Evolutionary conservation across 129 eudicot genomes (phyloP).

Genomic region (Lonicera japonica): DNA sequence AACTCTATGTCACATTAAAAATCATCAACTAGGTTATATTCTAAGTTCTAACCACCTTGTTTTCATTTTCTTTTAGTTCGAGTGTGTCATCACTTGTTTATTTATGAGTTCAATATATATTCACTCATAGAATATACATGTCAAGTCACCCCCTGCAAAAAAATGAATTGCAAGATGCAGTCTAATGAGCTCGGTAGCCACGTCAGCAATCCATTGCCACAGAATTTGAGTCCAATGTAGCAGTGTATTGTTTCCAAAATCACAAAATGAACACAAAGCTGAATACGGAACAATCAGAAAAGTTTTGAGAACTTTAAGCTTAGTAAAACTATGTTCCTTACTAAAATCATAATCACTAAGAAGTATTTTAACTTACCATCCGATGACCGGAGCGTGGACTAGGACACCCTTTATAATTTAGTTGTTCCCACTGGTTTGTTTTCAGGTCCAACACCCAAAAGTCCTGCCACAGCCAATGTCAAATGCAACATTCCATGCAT

Average conservation of each 20-base stretch:
- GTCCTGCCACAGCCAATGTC: slow-evolving; percentile 42
- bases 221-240: neutral
- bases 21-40: neutral
- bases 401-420: slow-evolving; percentile 95
- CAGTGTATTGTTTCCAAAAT: neutral
- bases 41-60: neutral
- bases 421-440: slow-evolving; percentile 97
- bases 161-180: neutral
- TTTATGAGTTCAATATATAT: no score
- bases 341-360: neutral
- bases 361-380: slow-evolving; percentile 49
- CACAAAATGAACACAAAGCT: neutral
- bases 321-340: neutral
- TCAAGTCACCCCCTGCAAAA: neutral
- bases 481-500: slow-evolving; percentile 2
- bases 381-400: slow-evolving; percentile 99
- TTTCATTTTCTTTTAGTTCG: neutral
- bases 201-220: neutral
- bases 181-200: neutral
- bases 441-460: slow-evolving; percentile 92
- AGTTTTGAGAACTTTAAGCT: neutral
- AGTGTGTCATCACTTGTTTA: neutral
- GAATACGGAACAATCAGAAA: neutral
- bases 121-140: no score
- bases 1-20: neutral